These are phyloP conservation scores for Sugiyamaella pinicola DNA, from an alignment of 1,139 yeast species.

Conservation along the genomic window DNA sequence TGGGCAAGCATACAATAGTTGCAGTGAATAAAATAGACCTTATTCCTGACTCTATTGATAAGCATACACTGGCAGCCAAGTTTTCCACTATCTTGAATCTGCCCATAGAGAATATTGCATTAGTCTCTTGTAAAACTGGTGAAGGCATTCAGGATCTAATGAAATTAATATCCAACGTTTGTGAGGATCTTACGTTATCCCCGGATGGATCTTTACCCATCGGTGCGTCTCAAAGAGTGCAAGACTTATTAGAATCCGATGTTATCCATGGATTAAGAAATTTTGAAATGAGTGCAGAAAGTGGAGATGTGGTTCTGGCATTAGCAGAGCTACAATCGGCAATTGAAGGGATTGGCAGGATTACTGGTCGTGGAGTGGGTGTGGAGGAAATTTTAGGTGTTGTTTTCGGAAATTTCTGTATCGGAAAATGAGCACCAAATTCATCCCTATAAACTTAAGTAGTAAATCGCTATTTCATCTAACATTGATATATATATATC, in stretches of 20 bases:
- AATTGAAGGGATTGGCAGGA: conserved; percentile 85
- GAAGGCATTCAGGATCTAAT: conserved; percentile 58
- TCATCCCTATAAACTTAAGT: no score
- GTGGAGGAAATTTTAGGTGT: conserved; percentile 90
- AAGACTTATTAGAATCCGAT: conserved; percentile 70
- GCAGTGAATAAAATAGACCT: conserved; percentile 43
- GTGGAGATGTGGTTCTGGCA: conserved; percentile 79
- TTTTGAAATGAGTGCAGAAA: conserved; percentile 46
- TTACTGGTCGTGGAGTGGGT: conserved; percentile 87
- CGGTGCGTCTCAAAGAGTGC: conserved; percentile 71
- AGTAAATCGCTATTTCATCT: neutral
- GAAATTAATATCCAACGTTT: conserved; percentile 44
- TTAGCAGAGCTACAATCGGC: conserved; percentile 74
- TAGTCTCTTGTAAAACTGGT: conserved; percentile 65
- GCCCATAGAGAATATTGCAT: conserved; percentile 42
- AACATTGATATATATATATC: no score
- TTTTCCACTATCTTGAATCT: conserved; percentile 37
- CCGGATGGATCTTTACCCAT: conserved; percentile 37
- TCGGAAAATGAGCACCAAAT: no score
- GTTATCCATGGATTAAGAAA: conserved; percentile 71
- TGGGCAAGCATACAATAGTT: conserved; percentile 36
- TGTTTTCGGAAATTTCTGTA: conserved; percentile 88
- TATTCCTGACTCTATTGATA: conserved; percentile 8
- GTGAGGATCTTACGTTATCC: conserved; percentile 47
- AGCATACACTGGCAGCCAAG: neutral